Evolutionary conservation across 306 rosid species (phyloP).

Genomic region (Alnus rubra): DNA sequence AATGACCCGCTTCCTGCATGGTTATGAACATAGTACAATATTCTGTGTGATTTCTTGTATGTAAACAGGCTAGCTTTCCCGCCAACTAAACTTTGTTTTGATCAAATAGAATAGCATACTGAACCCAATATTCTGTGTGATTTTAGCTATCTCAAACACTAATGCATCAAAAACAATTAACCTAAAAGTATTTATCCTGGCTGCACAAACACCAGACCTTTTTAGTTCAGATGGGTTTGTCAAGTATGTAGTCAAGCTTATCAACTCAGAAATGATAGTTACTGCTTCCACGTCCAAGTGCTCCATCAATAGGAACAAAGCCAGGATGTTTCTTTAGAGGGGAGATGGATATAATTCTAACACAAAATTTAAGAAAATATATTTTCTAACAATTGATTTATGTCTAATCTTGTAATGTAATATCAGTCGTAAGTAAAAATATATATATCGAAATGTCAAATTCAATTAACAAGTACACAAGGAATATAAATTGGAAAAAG

Average conservation of each 20-base stretch:
- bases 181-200: background rate
- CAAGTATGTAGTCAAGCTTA: background rate
- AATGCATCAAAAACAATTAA: background rate
- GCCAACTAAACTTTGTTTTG: background rate
- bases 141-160: background rate
- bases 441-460: too few relatives aligned
- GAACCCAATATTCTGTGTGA: background rate
- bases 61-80: background rate
- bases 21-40: background rate
- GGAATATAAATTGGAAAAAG: too few relatives aligned
- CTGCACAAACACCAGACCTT: background rate
- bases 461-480: too few relatives aligned
- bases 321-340: too few relatives aligned
- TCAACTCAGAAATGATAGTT: background rate
- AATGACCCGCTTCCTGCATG: background rate
- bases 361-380: too few relatives aligned
- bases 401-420: too few relatives aligned
- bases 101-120: background rate
- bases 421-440: too few relatives aligned
- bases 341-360: too few relatives aligned
- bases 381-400: too few relatives aligned
- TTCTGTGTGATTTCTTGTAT: background rate
- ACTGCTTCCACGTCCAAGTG: background rate
- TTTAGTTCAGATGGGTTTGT: background rate
- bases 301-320: background rate